Evolutionary conservation across 2,329 filamentous ascomycete species (phyloP), one percentile per base, ranked within the genome.

Genomic region (Emericellopsis cladophorae): DNA sequence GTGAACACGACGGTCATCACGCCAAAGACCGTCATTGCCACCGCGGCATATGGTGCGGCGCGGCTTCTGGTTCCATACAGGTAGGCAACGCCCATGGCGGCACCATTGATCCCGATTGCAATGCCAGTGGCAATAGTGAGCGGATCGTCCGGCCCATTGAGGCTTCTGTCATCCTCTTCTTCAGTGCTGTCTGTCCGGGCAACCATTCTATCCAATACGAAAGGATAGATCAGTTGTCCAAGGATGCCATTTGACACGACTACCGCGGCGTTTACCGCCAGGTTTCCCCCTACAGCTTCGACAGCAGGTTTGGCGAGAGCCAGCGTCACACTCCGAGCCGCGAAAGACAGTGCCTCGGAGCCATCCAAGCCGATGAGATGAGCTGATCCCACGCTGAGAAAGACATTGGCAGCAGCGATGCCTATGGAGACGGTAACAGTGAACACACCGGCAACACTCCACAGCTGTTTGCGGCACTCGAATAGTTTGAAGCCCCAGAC

Each of bases 61-160:
- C 60, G 63, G 46, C 67, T 74, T 40, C 60, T 60, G 7, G 62
- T 64, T 52, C 76, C 71, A 42, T 76, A 74, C 12, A 77, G 58
- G 44, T 74, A 71, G 1, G 73, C 65, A 0, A 74, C 73, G 3
- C 74, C 74, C 71, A 78, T 75, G 4, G 74, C 74, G 0, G 72
- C 72, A 1, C 71, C 71, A 46, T 77, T 78, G 57, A 76, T 67
- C 4, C 74, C 74, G 38, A 76, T 62, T 0, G 70, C 62, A 31
- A 72, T 61, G 31, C 73, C 74, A 0, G 66, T 59, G 1, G 70
- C 71, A 2, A 76, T 62, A 0, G 60, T 66, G 2, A 52, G 42
- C 0, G 64, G 10, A n/a, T 39, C 39, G 22, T 37, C 42, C 7
- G 10, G 18, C n/a, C 33, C 33, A 7, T 29, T 36, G n/a, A 15